phyloP scores from a whole-genome alignment of 352 stramenopile genomes.

The Phytophthora citricola region DNA sequence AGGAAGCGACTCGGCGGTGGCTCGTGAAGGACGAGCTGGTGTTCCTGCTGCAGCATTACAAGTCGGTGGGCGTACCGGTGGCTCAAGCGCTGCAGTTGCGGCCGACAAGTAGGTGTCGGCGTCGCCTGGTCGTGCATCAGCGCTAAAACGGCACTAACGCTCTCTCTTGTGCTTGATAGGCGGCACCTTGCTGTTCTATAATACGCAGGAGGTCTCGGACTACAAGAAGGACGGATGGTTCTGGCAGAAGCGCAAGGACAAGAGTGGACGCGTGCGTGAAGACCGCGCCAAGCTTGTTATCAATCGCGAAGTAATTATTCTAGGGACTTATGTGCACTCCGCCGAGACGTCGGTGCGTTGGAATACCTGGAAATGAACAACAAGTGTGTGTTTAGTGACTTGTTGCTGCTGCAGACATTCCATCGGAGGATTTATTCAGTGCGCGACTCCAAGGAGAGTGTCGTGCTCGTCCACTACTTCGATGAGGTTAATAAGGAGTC shows the following conservation, averaged over 20 bases:
- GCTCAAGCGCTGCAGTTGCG: constrained; percentile 48
- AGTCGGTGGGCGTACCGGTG: constrained; percentile 49
- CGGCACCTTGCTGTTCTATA: constrained; percentile 76
- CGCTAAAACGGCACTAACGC: constrained; percentile 1
- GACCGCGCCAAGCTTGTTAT: constrained; percentile 88
- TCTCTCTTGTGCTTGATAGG: constrained; percentile 38
- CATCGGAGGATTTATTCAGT: constrained; percentile 86
- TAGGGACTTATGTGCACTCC: constrained; percentile 88
- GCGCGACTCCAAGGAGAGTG: constrained; percentile 64
- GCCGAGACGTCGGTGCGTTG: constrained; percentile 63
- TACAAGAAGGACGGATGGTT: constrained; percentile 90
- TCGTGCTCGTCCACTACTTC: constrained; percentile 91
- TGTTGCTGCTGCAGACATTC: constrained; percentile 60
- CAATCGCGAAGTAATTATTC: constrained; percentile 81
- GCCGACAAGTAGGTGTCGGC: constrained; percentile 60
- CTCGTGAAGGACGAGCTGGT: constrained; percentile 86
- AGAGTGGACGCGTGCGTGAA: constrained; percentile 75
- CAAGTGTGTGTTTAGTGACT: constrained; percentile 3
- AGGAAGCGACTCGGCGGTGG: constrained; percentile 67
- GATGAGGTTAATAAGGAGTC: constrained; percentile 70
- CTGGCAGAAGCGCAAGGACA: constrained; percentile 90
- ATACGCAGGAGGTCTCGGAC: constrained; percentile 62
- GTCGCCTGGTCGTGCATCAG: constrained; percentile 1
- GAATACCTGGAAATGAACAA: background rate
- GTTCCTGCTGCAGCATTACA: constrained; percentile 73